These are phyloP conservation scores for Ceratocystis destructans DNA, from an alignment of 2,329 filamentous ascomycete genomes.

Conservation along the genomic window DNA sequence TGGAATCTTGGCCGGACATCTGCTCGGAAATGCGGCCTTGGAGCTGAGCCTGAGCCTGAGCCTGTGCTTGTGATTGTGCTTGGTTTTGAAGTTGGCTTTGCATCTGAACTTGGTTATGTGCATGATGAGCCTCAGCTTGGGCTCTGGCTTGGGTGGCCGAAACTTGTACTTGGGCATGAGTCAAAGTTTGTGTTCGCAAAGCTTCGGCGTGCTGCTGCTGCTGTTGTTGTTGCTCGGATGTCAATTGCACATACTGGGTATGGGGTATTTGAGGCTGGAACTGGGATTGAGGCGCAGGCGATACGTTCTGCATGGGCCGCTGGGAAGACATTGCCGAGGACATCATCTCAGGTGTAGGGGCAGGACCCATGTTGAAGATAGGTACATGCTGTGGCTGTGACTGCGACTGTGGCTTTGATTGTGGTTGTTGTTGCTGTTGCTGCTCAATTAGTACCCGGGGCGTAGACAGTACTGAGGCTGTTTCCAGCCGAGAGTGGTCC, in stretches of 20 bases:
- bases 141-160: slow-evolving; percentile 11
- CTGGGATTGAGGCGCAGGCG: not conserved
- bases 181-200: slow-evolving; percentile 7
- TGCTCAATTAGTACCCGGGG: not conserved
- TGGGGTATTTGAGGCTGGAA: not conserved
- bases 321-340: slow-evolving; percentile 8
- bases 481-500: not conserved
- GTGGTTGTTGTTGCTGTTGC: not conserved
- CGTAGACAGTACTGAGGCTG: not conserved
- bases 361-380: not conserved
- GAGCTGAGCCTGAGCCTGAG: slow-evolving; percentile 9
- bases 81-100: slow-evolving; percentile 6
- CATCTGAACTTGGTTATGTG: not conserved
- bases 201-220: slow-evolving; percentile 12
- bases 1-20: not conserved
- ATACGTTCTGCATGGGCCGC: slow-evolving; percentile 3
- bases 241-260: slow-evolving; percentile 4
- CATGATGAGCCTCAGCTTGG: slow-evolving; percentile 11
- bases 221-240: slow-evolving; percentile 5
- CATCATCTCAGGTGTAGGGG: slow-evolving; percentile 8
- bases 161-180: slow-evolving; percentile 8
- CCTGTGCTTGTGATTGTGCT: not conserved
- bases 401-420: not conserved
- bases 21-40: not conserved
- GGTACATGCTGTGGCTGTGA: not conserved